Base-by-base conservation (phyloP, 257 asterid genomes). In the Salvia miltiorrhiza region DNA sequence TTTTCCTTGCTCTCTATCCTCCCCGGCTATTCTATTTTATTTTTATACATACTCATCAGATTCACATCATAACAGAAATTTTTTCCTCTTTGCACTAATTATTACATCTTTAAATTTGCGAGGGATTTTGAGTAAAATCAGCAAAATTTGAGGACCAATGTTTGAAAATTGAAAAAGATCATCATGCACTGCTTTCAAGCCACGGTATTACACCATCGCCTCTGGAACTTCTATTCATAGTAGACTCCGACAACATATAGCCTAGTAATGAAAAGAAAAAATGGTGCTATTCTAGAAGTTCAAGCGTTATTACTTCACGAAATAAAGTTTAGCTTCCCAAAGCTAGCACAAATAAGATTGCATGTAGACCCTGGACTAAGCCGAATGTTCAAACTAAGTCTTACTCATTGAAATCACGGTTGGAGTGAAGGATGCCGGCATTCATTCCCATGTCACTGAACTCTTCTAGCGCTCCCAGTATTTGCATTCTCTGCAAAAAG, bases 391-490 rank as follows among this genome's bases (percentile, higher is more conserved):
- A 65, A 63, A 70, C 71, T 23, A 50, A 54, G 28, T 55, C 98
- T 84, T 87, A 93, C 98, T 85, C 97, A 24, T 84, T 93, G 79
- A 90, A 93, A 74, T 90, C 96, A 52, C 90, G 95, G 52, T 79
- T 85, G 20, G 64, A 60, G 70, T 80, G 83, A 79, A 87, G 94
- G 65, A 84, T 69, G 73, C 79, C 69, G 19, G 79, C 45, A 60
- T 60, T 81, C 55, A 79, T 74, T 69, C 84, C 90, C 85, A 84
- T 75, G 70, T 83, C 89, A 70, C 65, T 86, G 78, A 92, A 76
- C 67, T 90, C 92, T 80, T 93, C 98, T 44, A 88, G 68, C 47
- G 95, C 83, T 76, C 89, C 97, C 76, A 88, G 81, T 55, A 87
- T 79, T 55, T 79, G 79, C 93, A 90, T 82, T 78, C 97, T 90